These are phyloP conservation scores for Blepharisma japonicum DNA, from an alignment of 73 alveolate genomes.

Conservation along the genomic window DNA sequence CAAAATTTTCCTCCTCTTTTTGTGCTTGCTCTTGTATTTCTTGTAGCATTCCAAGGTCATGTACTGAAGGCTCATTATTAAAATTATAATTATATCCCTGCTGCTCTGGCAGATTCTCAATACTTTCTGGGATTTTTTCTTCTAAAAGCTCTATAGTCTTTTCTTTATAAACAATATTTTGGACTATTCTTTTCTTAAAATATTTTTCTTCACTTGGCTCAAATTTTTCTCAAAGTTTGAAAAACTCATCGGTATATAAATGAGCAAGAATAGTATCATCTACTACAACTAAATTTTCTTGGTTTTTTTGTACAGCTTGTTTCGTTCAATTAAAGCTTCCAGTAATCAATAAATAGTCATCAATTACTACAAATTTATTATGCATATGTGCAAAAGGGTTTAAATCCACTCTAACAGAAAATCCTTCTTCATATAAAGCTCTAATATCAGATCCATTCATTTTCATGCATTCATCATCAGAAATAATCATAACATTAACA, in stretches of 20 bases:
- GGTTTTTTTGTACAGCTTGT: constrained; percentile 58
- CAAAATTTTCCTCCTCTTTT: too few relatives aligned
- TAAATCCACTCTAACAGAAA: constrained; percentile 80
- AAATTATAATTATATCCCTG: too few relatives aligned
- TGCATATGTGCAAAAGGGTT: constrained; percentile 90
- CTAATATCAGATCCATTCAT: constrained; percentile 75
- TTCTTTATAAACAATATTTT: too few relatives aligned
- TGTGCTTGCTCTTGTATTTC: too few relatives aligned
- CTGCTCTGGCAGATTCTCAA: too few relatives aligned
- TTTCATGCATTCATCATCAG: constrained; percentile 91
- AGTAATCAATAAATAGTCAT: constrained; percentile 80
- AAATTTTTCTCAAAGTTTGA: constrained; percentile 59
- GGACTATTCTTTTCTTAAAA: background rate
- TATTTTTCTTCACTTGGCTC: constrained; percentile 35
- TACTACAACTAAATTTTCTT: constrained; percentile 57
- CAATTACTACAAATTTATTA: constrained; percentile 87
- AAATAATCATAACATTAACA: constrained; percentile 73
- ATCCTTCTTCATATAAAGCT: constrained; percentile 72
- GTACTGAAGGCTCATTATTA: too few relatives aligned
- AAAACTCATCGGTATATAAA: constrained; percentile 50
- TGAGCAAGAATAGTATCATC: constrained; percentile 41
- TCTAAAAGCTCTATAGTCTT: too few relatives aligned
- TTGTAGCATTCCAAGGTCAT: too few relatives aligned
- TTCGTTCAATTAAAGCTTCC: constrained; percentile 92
- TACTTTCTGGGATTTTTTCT: too few relatives aligned